These are phyloP conservation scores for Discostella stelligera DNA, from an alignment of 352 stramenopile species.

Conservation along the genomic window DNA sequence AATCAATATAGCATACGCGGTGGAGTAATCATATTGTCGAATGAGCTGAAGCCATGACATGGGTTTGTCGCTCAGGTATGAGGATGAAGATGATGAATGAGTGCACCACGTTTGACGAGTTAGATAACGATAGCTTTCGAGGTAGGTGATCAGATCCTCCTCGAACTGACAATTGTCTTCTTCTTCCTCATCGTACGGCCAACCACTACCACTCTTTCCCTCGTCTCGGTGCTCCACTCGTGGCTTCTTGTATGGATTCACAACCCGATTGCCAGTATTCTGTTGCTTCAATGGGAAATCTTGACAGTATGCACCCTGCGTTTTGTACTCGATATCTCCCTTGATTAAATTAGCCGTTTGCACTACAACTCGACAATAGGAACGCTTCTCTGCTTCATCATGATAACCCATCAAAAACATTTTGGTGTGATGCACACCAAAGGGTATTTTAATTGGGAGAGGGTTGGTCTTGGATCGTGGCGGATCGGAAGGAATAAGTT, in stretches of 20 bases:
- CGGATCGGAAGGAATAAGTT: constrained; percentile 48
- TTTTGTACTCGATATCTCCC: constrained; percentile 63
- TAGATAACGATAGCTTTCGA: constrained; percentile 65
- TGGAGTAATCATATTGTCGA: constrained; percentile 69
- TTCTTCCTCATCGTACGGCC: constrained; percentile 45
- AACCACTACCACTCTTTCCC: constrained; percentile 9
- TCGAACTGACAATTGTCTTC: constrained; percentile 59
- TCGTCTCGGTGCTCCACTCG: neutral
- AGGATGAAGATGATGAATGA: neutral
- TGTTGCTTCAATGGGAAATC: constrained; percentile 66
- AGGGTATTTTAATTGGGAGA: constrained; percentile 49
- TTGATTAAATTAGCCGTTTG: constrained; percentile 69
- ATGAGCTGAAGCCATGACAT: constrained; percentile 52
- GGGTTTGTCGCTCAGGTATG: constrained; percentile 5
- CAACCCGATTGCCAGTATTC: constrained; percentile 10
- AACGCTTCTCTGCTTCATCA: constrained; percentile 9
- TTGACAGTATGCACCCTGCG: constrained; percentile 67
- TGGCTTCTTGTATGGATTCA: constrained; percentile 27
- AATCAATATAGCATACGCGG: constrained; percentile 64
- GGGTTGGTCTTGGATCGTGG: constrained; percentile 47
- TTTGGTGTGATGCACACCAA: constrained; percentile 66
- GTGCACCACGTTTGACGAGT: constrained; percentile 41
- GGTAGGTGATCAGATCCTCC: constrained; percentile 63
- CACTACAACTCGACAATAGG: constrained; percentile 61
- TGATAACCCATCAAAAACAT: constrained; percentile 65